Percentiles rank a stretch among this genome's conserved stretches.
These are phyloP conservation scores for Tephrocybe sp. DNA, from an alignment of 768 basidiomycete genomes.

Conservation along the genomic window DNA sequence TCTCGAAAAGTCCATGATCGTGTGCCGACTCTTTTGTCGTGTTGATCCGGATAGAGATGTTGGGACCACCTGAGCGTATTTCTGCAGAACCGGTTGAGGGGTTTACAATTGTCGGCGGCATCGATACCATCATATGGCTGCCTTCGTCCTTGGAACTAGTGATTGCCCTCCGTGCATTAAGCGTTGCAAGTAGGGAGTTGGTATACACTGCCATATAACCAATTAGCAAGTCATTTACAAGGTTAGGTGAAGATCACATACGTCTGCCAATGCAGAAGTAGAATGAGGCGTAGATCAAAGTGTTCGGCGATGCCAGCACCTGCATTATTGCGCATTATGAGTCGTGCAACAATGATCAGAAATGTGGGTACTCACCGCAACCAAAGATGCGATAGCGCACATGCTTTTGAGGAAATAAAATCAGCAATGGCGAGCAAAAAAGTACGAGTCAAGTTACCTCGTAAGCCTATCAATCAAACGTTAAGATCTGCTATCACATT, in stretches of 20 bases:
- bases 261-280: constrained; percentile 35
- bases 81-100: neutral
- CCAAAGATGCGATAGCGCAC: constrained; percentile 46
- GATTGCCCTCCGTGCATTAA: constrained; percentile 17
- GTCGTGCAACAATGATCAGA: too few species aligned
- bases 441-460: neutral
- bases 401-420: constrained; percentile 23
- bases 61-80: neutral
- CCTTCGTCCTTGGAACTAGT: constrained; percentile 11
- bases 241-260: too few species aligned
- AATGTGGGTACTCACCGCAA: constrained; percentile 31
- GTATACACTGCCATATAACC: constrained; percentile 21
- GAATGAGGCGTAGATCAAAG: constrained; percentile 30
- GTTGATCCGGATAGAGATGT: constrained; percentile 9
- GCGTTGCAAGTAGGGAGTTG: constrained; percentile 28
- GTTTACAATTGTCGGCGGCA: constrained; percentile 7
- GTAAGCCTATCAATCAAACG: neutral
- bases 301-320: constrained; percentile 24
- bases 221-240: neutral
- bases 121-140: constrained; percentile 18
- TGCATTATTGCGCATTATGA: constrained; percentile 3
- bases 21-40: constrained; percentile 10
- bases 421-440: neutral
- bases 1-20: neutral
- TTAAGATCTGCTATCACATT: neutral